phyloP scores from a whole-genome alignment of 352 stramenopile species.

The Pythium oligandrum region DNA sequence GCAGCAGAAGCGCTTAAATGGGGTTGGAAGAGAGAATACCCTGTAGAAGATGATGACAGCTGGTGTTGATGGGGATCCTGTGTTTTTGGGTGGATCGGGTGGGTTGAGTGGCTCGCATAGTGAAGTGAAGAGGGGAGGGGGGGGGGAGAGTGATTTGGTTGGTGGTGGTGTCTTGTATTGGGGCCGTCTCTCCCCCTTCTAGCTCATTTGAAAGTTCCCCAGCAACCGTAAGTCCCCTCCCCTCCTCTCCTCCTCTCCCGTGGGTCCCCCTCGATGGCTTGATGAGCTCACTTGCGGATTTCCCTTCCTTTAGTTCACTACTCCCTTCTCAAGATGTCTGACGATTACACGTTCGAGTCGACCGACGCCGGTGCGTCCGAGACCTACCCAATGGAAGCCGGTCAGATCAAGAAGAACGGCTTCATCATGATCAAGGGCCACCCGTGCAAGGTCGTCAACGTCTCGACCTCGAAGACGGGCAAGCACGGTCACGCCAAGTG shows the following conservation, averaged over 20 bases:
- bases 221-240: constrained; percentile 21
- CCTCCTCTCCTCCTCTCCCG: neutral
- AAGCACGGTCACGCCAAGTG: constrained; percentile 99
- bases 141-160: constrained; percentile 20
- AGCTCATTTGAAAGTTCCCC: constrained; percentile 28
- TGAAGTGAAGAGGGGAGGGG: too few species aligned
- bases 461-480: constrained; percentile 99
- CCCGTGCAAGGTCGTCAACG: constrained; percentile 97
- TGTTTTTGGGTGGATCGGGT: neutral
- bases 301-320: constrained; percentile 4
- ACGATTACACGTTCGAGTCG: constrained; percentile 90
- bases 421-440: constrained; percentile 99
- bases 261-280: constrained; percentile 1
- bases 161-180: constrained; percentile 22
- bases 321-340: constrained; percentile 31
- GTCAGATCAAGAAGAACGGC: constrained; percentile 98
- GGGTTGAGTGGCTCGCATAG: constrained; percentile 6
- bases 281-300: constrained; percentile 7
- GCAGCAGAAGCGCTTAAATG: too few species aligned
- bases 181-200: constrained; percentile 16
- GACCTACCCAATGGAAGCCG: constrained; percentile 97
- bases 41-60: too few species aligned
- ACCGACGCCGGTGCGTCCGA: constrained; percentile 96
- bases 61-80: too few species aligned
- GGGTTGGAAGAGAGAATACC: too few species aligned